Conservation (phyloP, 129 eudicot species). For the Flaveria bidentis region DNA sequence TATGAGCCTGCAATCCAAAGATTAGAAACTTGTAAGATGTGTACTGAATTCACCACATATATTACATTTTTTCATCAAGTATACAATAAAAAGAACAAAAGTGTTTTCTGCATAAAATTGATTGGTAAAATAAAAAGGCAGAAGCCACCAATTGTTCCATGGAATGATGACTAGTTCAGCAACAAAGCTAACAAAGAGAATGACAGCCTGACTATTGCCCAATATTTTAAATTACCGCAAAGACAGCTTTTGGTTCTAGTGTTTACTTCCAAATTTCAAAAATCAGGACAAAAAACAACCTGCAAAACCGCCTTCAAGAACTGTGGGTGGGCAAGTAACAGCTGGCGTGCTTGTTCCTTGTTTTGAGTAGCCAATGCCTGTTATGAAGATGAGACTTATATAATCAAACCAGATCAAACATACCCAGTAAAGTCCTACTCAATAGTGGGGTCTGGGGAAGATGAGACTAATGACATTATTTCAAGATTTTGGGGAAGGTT, state of each 20-base stretch:
- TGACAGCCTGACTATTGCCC: neutral
- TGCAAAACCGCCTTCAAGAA: conserved; percentile 81
- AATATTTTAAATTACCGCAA: neutral
- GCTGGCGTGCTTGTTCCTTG: conserved; percentile 79
- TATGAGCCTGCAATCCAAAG: conserved; percentile 60
- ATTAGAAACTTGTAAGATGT: conserved; percentile 26
- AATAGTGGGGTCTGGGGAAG: neutral
- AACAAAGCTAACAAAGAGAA: neutral
- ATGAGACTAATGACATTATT: conserved; percentile 20
- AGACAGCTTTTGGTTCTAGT: neutral
- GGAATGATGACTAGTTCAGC: neutral
- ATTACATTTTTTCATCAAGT: neutral
- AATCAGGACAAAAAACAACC: conserved; percentile 40
- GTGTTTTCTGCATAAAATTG: neutral
- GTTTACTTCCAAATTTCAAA: neutral
- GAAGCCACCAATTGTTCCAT: neutral
- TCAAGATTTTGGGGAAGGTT: conserved; percentile 5
- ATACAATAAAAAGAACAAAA: conserved; percentile 6
- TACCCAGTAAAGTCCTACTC: too few relatives aligned
- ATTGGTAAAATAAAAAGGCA: conserved; percentile 9
- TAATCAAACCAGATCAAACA: too few relatives aligned
- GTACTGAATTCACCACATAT: neutral
- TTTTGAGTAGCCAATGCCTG: conserved; percentile 74
- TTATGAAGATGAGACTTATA: conserved; percentile 22
- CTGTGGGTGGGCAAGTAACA: conserved; percentile 55